phyloP scores from a whole-genome alignment of 1,139 yeast genomes.

The Trichomonascaceae sp. region DNA sequence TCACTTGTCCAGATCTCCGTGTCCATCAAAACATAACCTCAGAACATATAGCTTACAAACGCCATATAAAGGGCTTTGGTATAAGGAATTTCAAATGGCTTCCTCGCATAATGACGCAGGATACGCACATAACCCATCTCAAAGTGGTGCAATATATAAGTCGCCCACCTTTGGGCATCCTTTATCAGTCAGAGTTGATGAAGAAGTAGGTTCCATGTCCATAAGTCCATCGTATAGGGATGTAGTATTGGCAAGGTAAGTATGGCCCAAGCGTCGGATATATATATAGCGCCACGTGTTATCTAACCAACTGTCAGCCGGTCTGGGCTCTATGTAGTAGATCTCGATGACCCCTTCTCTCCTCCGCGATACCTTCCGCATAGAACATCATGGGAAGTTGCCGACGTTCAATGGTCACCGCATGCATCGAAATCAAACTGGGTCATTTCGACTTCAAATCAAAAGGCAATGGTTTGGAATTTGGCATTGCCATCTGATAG shows the following conservation, averaged over 20 bases:
- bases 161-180: constrained; percentile 33
- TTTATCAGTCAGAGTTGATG: constrained; percentile 80
- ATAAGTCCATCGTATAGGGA: constrained; percentile 90
- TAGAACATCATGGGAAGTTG: constrained; percentile 95
- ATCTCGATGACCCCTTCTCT: constrained; percentile 88
- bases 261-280: constrained; percentile 3
- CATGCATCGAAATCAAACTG: constrained; percentile 76
- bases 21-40: no score
- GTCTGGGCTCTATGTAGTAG: constrained; percentile 81
- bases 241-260: constrained; percentile 77
- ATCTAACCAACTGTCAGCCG: constrained; percentile 37
- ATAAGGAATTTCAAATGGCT: background rate
- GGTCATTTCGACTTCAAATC: constrained; percentile 92
- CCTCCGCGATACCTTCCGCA: constrained; percentile 94
- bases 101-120: background rate
- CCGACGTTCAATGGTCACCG: constrained; percentile 98
- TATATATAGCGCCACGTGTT: background rate
- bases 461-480: constrained; percentile 93
- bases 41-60: background rate
- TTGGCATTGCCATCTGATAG: constrained; percentile 64
- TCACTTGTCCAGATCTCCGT: no score
- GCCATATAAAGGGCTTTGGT: background rate
- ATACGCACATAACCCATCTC: background rate
- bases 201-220: constrained; percentile 90
- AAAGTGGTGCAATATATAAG: constrained; percentile 1